Percentiles rank a stretch among this genome's conserved stretches.
Evolutionary conservation across 2,329 filamentous ascomycete genomes (phyloP).

Genomic region (Fusarium sp.): DNA sequence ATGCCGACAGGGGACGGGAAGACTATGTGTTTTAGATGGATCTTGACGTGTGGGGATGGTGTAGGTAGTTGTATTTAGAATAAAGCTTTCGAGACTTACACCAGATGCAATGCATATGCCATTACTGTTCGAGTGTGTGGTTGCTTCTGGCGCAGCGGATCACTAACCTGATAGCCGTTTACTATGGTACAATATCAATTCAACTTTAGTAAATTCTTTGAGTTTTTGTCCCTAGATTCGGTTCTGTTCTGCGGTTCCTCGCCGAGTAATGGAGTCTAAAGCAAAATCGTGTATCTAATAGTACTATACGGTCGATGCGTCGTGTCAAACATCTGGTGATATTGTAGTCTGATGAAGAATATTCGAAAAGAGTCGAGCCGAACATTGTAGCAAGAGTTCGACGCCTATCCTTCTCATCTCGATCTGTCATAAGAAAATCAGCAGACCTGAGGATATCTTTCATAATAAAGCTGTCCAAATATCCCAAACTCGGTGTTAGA

Average conservation of each 20-base stretch:
- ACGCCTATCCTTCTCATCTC: neutral
- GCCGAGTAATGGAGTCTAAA: neutral
- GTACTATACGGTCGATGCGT: no score
- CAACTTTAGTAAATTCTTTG: neutral
- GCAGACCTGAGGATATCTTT: slow-evolving; percentile 2
- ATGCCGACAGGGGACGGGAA: neutral
- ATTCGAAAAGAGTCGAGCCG: neutral
- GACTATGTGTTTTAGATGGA: neutral
- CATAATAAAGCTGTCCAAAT: neutral
- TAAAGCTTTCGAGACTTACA: neutral
- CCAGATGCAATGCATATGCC: neutral
- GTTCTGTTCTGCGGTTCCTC: neutral
- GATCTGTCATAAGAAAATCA: neutral
- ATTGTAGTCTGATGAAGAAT: neutral
- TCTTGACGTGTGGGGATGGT: neutral
- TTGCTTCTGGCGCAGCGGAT: neutral
- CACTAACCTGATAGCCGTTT: neutral
- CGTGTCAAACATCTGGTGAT: no score
- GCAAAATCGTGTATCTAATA: no score
- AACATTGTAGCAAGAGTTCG: neutral
- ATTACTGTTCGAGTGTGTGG: neutral
- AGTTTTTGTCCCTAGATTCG: neutral
- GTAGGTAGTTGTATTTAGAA: neutral
- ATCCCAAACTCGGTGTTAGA: neutral
- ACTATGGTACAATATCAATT: neutral